phyloP scores from a whole-genome alignment of 2,329 filamentous ascomycete genomes.

The Fusarium papillatum region DNA sequence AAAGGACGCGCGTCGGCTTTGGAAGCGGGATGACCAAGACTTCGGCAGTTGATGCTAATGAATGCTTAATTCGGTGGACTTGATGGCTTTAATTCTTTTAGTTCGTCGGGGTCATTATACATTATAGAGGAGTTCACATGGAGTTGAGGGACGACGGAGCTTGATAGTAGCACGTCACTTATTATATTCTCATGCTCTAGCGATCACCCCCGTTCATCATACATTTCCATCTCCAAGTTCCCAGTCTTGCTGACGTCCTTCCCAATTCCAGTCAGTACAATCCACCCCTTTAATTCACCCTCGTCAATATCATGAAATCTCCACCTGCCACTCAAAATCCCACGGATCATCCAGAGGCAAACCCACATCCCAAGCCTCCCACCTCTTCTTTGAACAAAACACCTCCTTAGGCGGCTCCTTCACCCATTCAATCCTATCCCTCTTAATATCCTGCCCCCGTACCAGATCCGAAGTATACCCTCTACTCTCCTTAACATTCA shows the following conservation, averaged over 20 bases:
- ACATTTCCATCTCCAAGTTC: neutral
- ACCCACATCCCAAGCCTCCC: conserved; percentile 50
- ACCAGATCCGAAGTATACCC: conserved; percentile 59
- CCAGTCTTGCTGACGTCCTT: no score
- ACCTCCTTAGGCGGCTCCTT: conserved; percentile 58
- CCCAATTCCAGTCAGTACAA: neutral
- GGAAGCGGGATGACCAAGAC: neutral
- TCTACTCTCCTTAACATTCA: conserved; percentile 61
- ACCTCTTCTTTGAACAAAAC: conserved; percentile 46
- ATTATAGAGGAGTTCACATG: no score
- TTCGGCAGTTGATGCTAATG: neutral
- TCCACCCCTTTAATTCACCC: neutral
- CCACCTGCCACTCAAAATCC: neutral
- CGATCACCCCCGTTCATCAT: neutral
- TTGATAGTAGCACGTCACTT: neutral
- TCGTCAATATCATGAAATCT: neutral
- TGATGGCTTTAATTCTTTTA: neutral
- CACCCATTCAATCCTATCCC: conserved; percentile 57
- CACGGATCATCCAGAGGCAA: neutral
- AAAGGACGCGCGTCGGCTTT: conserved; percentile 8
- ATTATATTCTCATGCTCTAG: neutral
- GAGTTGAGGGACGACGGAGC: neutral
- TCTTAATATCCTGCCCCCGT: conserved; percentile 41
- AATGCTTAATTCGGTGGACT: neutral
- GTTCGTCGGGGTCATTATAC: neutral